Percentiles rank a stretch among this genome's conserved stretches.
phyloP scores from a whole-genome alignment of 176 grass and related monocot genomes.

The Juncus effusus region DNA sequence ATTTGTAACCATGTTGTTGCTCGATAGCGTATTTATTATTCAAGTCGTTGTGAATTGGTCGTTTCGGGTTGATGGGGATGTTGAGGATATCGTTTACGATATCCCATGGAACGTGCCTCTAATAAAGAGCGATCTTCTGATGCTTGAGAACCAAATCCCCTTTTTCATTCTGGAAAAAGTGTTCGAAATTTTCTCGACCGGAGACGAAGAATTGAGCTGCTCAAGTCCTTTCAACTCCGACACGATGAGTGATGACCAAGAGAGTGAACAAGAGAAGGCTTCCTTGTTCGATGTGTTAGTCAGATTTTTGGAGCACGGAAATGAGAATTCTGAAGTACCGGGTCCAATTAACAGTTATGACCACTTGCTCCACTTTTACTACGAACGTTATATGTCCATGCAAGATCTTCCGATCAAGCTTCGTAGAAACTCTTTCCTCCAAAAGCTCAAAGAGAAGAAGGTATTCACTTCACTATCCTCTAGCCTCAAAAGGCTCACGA shows the following conservation, averaged over 20 bases:
- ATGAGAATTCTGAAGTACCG: not conserved
- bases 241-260: not conserved
- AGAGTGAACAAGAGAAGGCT: not conserved
- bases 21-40: constrained; percentile 6
- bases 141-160: constrained; percentile 23
- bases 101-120: not conserved
- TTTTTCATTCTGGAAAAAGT: not conserved
- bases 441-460: not conserved
- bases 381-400: not conserved
- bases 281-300: not conserved
- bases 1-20: not conserved
- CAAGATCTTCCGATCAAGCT: not conserved
- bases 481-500: not conserved
- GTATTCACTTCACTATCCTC: not conserved
- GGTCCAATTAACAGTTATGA: not conserved
- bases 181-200: not conserved
- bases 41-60: not conserved
- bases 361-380: constrained; percentile 1
- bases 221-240: not conserved
- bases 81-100: not conserved
- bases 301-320: not conserved
- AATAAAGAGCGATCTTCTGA: not conserved
- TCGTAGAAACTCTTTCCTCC: not conserved
- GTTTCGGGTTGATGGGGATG: not conserved
- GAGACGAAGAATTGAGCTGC: not conserved